Percentiles rank a stretch among this genome's conserved stretches.
These are phyloP conservation scores for Alternaria alternata DNA, from an alignment of 2,329 filamentous ascomycete genomes.

Conservation along the genomic window DNA sequence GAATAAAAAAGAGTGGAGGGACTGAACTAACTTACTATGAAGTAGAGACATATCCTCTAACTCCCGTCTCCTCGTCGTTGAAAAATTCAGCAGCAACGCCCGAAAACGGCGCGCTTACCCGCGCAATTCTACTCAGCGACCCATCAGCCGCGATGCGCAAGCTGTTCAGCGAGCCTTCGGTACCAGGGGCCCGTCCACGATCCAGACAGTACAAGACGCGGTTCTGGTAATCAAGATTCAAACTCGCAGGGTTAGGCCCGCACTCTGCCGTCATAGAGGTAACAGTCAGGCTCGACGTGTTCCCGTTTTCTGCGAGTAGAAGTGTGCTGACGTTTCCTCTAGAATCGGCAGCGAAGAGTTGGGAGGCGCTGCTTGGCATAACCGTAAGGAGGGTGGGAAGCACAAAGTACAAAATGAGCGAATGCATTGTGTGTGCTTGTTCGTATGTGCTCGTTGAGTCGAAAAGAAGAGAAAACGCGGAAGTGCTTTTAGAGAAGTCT, in stretches of 20 bases:
- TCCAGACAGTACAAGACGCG: slow-evolving; percentile 27
- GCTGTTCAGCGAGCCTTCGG: slow-evolving; percentile 19
- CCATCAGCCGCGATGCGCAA: slow-evolving; percentile 16
- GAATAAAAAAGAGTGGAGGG: not conserved
- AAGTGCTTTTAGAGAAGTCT: not conserved
- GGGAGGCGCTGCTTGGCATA: not conserved
- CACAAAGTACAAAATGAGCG: not conserved
- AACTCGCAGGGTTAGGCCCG: slow-evolving; percentile 19
- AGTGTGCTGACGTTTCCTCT: slow-evolving; percentile 23
- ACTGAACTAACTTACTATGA: slow-evolving; percentile 19
- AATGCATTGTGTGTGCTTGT: not conserved
- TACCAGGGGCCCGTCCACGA: slow-evolving; percentile 15
- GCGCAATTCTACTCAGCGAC: slow-evolving; percentile 12
- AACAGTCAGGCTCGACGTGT: slow-evolving; percentile 14
- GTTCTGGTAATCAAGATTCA: slow-evolving; percentile 18
- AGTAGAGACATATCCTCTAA: slow-evolving; percentile 17
- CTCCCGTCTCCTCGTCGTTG: not conserved
- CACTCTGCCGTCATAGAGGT: slow-evolving; percentile 14
- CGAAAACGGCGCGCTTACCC: slow-evolving; percentile 21
- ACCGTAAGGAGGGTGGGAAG: slow-evolving; percentile 3
- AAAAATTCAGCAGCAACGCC: slow-evolving; percentile 21
- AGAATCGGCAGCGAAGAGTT: slow-evolving; percentile 25
- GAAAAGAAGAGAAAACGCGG: not conserved
- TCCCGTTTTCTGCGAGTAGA: not conserved
- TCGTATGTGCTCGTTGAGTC: not conserved